A percentile compares a stretch with the other conserved stretches of the same genome.
Evolutionary conservation across 306 rosid species (phyloP).

Genomic region (Acmispon strigosus): DNA sequence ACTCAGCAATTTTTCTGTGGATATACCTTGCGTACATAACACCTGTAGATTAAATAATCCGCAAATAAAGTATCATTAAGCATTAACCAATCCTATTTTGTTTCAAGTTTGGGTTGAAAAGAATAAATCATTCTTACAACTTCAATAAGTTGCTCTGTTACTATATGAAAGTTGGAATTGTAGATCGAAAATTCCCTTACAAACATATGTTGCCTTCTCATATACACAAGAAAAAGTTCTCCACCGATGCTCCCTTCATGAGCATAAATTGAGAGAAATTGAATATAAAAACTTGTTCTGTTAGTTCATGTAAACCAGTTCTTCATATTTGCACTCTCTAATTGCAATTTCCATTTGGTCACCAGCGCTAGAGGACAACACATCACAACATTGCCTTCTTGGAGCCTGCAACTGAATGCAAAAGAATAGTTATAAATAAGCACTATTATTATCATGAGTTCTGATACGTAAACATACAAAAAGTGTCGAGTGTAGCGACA

Average conservation of each 20-base stretch:
- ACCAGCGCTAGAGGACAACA: constrained; percentile 32
- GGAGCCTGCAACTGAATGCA: constrained; percentile 53
- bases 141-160: background rate
- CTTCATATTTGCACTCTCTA: constrained; percentile 72
- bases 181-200: background rate
- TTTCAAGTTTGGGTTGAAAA: no score
- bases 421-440: background rate
- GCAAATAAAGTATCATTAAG: background rate
- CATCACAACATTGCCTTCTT: constrained; percentile 81
- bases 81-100: background rate
- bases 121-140: background rate
- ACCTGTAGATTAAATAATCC: background rate
- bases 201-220: background rate
- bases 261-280: background rate
- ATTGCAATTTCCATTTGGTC: constrained; percentile 51
- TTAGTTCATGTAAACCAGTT: constrained; percentile 48
- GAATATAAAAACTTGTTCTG: background rate
- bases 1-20: background rate
- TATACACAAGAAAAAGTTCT: background rate
- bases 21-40: background rate
- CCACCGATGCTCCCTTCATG: background rate
- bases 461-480: no score
- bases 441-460: no score
- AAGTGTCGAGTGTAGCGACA: no score
- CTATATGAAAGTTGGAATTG: background rate